phyloP scores from a whole-genome alignment of 2,329 filamentous ascomycete species.

The Pseudogymnoascus pannorum region DNA sequence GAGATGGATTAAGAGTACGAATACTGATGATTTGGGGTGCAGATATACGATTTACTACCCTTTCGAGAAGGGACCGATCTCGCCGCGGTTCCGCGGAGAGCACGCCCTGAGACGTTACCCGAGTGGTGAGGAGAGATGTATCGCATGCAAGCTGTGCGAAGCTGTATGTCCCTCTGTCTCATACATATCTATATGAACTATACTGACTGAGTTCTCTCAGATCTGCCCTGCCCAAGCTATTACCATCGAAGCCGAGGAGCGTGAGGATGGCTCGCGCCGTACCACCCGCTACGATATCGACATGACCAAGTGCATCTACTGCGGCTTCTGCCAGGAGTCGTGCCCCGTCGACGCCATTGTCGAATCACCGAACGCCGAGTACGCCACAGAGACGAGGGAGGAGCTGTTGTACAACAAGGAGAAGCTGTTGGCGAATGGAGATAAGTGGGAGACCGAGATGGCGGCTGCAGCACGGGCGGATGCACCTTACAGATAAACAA shows the following conservation, averaged over 20 bases:
- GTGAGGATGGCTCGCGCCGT: constrained; percentile 86
- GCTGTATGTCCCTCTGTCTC: constrained; percentile 45
- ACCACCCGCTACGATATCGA: constrained; percentile 98
- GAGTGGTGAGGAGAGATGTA: constrained; percentile 96
- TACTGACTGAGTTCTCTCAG: constrained; percentile 30
- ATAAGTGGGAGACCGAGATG: constrained; percentile 97
- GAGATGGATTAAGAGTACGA: constrained; percentile 10
- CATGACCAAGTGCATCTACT: constrained; percentile 99
- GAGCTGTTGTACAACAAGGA: constrained; percentile 97
- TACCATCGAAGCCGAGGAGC: constrained; percentile 98
- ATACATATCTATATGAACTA: not conserved
- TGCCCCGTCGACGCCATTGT: constrained; percentile 96
- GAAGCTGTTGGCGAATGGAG: constrained; percentile 81
- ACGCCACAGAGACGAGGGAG: constrained; percentile 74
- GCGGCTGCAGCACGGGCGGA: constrained; percentile 88
- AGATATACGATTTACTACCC: constrained; percentile 99
- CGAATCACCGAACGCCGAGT: constrained; percentile 67
- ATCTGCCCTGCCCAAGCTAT: constrained; percentile 97
- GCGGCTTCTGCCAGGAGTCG: constrained; percentile 97
- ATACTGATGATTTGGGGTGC: constrained; percentile 11
- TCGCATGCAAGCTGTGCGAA: constrained; percentile 99
- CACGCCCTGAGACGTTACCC: constrained; percentile 95
- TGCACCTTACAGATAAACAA: constrained; percentile 74
- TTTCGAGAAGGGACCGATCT: constrained; percentile 98
- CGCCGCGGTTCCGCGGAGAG: constrained; percentile 94